Percentiles rank a stretch among this genome's conserved stretches.
phyloP scores from a whole-genome alignment of 306 rosid species.

The Cucurbita maxima region DNA sequence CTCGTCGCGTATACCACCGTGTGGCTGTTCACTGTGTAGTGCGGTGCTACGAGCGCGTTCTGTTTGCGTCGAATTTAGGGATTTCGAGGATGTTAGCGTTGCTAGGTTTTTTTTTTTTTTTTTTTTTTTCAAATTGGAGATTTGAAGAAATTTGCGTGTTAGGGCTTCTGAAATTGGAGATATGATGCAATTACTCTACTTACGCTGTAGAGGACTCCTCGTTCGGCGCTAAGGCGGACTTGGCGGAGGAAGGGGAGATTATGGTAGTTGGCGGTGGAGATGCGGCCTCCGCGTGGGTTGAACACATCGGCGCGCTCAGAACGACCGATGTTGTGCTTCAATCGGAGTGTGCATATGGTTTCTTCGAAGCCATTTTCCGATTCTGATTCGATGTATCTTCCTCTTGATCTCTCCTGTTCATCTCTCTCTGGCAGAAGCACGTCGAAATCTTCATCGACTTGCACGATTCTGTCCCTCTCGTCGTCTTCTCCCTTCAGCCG shows the following conservation, averaged over 20 bases:
- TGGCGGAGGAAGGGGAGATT: slow-evolving; percentile 15
- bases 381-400: background rate
- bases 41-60: slow-evolving; percentile 16
- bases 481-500: slow-evolving; percentile 7
- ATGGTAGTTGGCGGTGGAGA: slow-evolving; percentile 14
- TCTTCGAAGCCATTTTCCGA: slow-evolving; percentile 19
- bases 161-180: background rate
- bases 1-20: slow-evolving; percentile 8
- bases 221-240: slow-evolving; percentile 18
- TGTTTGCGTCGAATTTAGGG: background rate
- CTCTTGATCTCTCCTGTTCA: slow-evolving; percentile 2
- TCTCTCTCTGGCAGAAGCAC: background rate
- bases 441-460: slow-evolving; percentile 3
- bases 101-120: background rate
- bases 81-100: background rate
- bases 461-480: slow-evolving; percentile 15
- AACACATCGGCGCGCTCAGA: slow-evolving; percentile 13
- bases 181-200: background rate
- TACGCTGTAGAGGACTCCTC: slow-evolving; percentile 23
- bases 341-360: slow-evolving; percentile 18
- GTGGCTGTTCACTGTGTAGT: slow-evolving; percentile 13
- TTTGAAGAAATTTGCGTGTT: background rate
- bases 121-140: background rate
- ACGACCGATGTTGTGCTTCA: slow-evolving; percentile 9
- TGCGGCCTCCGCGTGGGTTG: slow-evolving; percentile 22